A percentile compares a stretch with the other conserved stretches of the same genome.
phyloP scores from a whole-genome alignment of 73 alveolate genomes.

The Urostyla sp. region DNA sequence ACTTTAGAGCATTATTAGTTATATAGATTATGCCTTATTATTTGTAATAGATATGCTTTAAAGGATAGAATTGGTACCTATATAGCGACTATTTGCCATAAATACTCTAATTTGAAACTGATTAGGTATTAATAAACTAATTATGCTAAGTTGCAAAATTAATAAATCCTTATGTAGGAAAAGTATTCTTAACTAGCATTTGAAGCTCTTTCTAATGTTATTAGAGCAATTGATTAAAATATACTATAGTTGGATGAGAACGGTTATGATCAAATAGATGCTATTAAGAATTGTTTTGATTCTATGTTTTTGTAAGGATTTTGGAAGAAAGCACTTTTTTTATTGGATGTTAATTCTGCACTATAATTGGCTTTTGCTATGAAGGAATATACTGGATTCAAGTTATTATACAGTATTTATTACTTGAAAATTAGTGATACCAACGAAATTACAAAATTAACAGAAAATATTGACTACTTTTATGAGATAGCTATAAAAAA shows the following conservation, averaged over 20 bases:
- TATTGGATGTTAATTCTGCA: conserved; percentile 48
- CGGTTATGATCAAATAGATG: conserved; percentile 1
- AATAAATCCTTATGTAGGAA: not conserved
- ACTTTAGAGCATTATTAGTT: conserved; percentile 67
- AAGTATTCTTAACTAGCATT: conserved; percentile 48
- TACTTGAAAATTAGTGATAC: conserved; percentile 11
- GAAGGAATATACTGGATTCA: conserved; percentile 35
- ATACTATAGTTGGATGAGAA: conserved; percentile 21
- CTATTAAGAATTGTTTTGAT: conserved; percentile 36
- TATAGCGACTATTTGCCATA: conserved; percentile 55
- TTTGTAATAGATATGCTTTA: conserved; percentile 70
- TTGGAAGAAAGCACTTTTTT: conserved; percentile 67
- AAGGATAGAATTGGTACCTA: conserved; percentile 56
- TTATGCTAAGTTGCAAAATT: not conserved
- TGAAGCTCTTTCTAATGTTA: conserved; percentile 68
- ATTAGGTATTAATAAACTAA: not conserved
- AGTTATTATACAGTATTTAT: conserved; percentile 13
- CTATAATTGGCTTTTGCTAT: conserved; percentile 25
- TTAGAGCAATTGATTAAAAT: conserved; percentile 38
- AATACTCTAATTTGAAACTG: conserved; percentile 45
- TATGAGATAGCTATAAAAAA: not conserved
- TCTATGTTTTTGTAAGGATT: conserved; percentile 60
- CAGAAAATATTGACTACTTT: not conserved
- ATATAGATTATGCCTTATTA: conserved; percentile 64
- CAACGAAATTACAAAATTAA: not conserved